These are phyloP conservation scores for Taiozyma sp. DNA, from an alignment of 1,139 yeast genomes.

Conservation along the genomic window DNA sequence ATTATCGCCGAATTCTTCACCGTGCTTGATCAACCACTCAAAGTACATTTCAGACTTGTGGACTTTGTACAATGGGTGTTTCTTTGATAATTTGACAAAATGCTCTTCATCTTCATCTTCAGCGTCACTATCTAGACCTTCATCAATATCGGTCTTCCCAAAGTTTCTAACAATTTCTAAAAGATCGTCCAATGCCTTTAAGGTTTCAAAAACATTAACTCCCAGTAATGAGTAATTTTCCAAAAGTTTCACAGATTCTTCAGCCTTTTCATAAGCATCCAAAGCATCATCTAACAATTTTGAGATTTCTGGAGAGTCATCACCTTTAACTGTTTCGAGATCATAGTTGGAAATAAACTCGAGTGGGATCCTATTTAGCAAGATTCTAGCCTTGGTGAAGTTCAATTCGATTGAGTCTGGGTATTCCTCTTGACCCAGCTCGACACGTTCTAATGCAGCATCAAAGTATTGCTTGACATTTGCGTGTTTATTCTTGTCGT, in stretches of 20 bases:
- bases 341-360: slow-evolving; percentile 49
- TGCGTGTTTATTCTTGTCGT: slow-evolving; percentile 26
- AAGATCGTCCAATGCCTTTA: slow-evolving; percentile 57
- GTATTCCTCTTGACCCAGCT: slow-evolving; percentile 49
- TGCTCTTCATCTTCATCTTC: slow-evolving; percentile 35
- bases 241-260: slow-evolving; percentile 29
- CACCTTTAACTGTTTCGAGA: slow-evolving; percentile 31
- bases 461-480: slow-evolving; percentile 50
- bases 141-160: slow-evolving; percentile 46
- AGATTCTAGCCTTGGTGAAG: slow-evolving; percentile 52
- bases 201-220: slow-evolving; percentile 42
- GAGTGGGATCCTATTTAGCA: slow-evolving; percentile 54
- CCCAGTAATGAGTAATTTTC: slow-evolving; percentile 30
- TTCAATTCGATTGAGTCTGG: slow-evolving; percentile 42
- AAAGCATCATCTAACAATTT: slow-evolving; percentile 36
- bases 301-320: slow-evolving; percentile 30
- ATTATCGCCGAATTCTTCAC: slow-evolving; percentile 34
- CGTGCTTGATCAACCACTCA: slow-evolving; percentile 55
- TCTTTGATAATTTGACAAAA: slow-evolving; percentile 35
- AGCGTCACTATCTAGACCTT: slow-evolving; percentile 47
- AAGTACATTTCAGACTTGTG: slow-evolving; percentile 29
- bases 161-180: slow-evolving; percentile 63
- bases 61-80: slow-evolving; percentile 52
- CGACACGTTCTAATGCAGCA: slow-evolving; percentile 69
- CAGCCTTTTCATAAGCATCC: slow-evolving; percentile 41